Base-by-base conservation (phyloP, 2,329 filamentous ascomycete genomes). In the Pleomassaria siparia region DNA sequence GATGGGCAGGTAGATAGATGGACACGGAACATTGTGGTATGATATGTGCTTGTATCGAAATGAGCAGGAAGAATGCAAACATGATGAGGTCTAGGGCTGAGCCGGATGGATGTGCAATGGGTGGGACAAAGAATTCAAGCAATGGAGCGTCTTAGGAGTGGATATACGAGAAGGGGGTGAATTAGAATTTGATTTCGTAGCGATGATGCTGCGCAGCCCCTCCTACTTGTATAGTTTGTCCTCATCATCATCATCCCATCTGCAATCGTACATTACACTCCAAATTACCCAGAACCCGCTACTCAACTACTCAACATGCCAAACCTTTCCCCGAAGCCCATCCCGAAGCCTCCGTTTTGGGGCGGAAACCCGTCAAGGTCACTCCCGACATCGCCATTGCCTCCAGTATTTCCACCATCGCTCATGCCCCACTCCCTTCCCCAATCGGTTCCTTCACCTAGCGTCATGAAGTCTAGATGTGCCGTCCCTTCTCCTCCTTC, bases 311-410 rank as follows among this genome's bases (percentile, higher is more conserved):
- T 37, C 20, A 37, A 37, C 35, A 37, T 37, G 5, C 35, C 35
- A 37, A 22, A 37, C 35, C 35, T 11, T 13, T 15, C 35, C 18
- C 20, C 35, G 24, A 37, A 40, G 8, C 47, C 54, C 46, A 54
- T 30, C 20, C 49, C 51, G 50, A 57, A 62, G 5, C 48, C 47
- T 20, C 47, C 42, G n/a, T n/a, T n/a, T 33, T 60, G 58, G 12
- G 51, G 48, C 32, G 60, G 56, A 57, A 67, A 63, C 22, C 64
- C 63, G 54, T 67, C 62, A 16, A 67, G 44, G 55, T 66, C 63
- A 40, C 54, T 62, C 22, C 49, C 60, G 1, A 58, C 51, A n/a
- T 49, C 48, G 4, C 47, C 49, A 21, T 43, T 53, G 18, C 37
- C 29, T 5, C 29, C 29, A 13, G 8, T 13, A 30, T 46, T 35